Percentiles rank a stretch among this genome's conserved stretches.
phyloP scores from a whole-genome alignment of 805 yeast species.

The Suhomyces xylopsoci region DNA sequence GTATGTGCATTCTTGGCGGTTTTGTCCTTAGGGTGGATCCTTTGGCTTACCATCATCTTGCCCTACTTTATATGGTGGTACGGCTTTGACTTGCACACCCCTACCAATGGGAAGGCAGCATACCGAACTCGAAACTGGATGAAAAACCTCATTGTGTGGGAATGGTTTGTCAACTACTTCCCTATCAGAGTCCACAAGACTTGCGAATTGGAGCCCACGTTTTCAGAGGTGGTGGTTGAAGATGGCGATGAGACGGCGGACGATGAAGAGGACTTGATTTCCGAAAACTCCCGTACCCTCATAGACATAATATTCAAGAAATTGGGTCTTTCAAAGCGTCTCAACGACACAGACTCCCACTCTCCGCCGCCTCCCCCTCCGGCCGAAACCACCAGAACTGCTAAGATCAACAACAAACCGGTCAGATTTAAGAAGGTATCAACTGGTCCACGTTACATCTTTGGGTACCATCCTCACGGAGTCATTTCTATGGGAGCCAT shows the following conservation, averaged over 20 bases:
- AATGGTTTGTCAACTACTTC: slow-evolving; percentile 70
- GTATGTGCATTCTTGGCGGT: slow-evolving; percentile 51
- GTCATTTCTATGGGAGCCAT: slow-evolving; percentile 89
- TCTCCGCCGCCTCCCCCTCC: slow-evolving; percentile 8
- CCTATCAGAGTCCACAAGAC: slow-evolving; percentile 74
- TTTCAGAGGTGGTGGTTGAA: slow-evolving; percentile 36
- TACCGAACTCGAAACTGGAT: slow-evolving; percentile 55
- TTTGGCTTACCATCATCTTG: slow-evolving; percentile 64
- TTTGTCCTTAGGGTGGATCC: slow-evolving; percentile 48
- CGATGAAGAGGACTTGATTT: slow-evolving; percentile 43
- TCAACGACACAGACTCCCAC: slow-evolving; percentile 27
- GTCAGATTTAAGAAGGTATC: slow-evolving; percentile 26
- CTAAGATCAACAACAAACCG: neutral
- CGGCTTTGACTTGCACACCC: slow-evolving; percentile 61
- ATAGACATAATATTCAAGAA: slow-evolving; percentile 34
- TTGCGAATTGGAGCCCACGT: slow-evolving; percentile 70
- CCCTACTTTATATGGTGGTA: slow-evolving; percentile 59
- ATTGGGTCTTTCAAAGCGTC: slow-evolving; percentile 36
- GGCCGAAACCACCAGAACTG: slow-evolving; percentile 3
- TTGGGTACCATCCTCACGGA: slow-evolving; percentile 96
- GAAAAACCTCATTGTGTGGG: slow-evolving; percentile 61
- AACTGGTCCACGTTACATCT: slow-evolving; percentile 74
- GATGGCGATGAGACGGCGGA: slow-evolving; percentile 23
- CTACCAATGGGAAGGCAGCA: slow-evolving; percentile 68
- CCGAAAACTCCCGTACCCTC: slow-evolving; percentile 34